phyloP scores from a whole-genome alignment of 805 yeast species.

The Wickerhamia fluorescens region DNA sequence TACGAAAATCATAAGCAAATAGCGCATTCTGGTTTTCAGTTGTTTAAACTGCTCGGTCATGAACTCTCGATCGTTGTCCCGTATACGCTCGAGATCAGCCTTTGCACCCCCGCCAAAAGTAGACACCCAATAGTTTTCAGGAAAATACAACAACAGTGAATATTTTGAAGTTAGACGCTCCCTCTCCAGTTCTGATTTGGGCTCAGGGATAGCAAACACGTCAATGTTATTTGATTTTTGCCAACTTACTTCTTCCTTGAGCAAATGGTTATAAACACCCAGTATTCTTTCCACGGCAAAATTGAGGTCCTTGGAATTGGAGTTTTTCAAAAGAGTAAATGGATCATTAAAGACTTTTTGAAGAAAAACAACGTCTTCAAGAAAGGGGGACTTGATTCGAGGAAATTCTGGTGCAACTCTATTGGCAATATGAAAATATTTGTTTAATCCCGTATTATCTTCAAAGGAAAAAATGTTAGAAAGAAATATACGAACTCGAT shows the following conservation, averaged over 20 bases:
- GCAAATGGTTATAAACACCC: conserved; percentile 21
- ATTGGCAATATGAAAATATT: conserved; percentile 27
- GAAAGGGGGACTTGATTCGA: conserved; percentile 15
- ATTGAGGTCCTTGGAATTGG: conserved; percentile 13
- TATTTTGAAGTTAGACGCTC: conserved; percentile 12
- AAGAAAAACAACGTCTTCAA: conserved; percentile 26
- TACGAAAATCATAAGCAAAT: conserved; percentile 25
- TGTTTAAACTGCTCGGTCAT: conserved; percentile 19
- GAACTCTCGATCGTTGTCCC: conserved; percentile 17
- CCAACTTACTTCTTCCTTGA: conserved; percentile 23
- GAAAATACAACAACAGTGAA: conserved; percentile 17
- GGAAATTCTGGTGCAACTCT: conserved; percentile 18
- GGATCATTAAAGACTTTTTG: conserved; percentile 31
- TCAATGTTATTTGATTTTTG: conserved; percentile 12
- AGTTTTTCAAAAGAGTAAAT: conserved; percentile 18
- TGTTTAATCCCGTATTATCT: conserved; percentile 40
- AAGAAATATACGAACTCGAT: conserved; percentile 27
- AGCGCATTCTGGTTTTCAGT: conserved; percentile 19
- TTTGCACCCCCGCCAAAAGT: conserved; percentile 18
- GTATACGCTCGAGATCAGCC: conserved; percentile 12
- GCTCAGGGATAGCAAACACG: conserved; percentile 8
- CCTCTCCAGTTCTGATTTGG: conserved; percentile 10
- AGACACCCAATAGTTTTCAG: conserved; percentile 31
- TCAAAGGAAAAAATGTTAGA: conserved; percentile 29
- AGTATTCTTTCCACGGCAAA: conserved; percentile 16